Base-by-base conservation (phyloP, 2,329 filamentous ascomycete species). In the Xylaria sp. region DNA sequence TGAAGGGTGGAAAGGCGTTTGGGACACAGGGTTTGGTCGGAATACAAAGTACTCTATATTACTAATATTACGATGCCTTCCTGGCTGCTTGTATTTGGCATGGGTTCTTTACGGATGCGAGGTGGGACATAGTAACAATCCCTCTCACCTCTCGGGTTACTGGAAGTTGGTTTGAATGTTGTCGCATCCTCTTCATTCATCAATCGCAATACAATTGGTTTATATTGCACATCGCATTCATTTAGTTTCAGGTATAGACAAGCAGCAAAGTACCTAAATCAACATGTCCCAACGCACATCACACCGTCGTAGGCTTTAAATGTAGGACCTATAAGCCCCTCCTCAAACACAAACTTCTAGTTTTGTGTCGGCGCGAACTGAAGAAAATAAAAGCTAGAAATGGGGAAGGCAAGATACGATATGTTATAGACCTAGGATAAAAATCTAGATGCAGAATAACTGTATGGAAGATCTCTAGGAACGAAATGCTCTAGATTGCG, bases 381-480 rank as follows among this genome's bases (percentile, higher is more conserved):
- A 5, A 35, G 15, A 7, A 15, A 21, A 21, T 35, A 5, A 15
- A 25, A 9, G 1, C n/a, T 35, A 3, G n/a, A 15, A 29, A n/a
- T 54, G 25, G 38, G 25, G 23, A 21, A n/a, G 1, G 23, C 25
- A 9, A 13, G 11, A 53, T 25, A 56, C 33, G 54, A 52, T n/a
- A 19, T 10, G 3, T 47, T 23, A 47, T 58, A 3, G 55, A 55
- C 27, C 21, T 1, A 44, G 11, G 27, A 41, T 25, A 15, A 23
- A 52, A 21, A 60, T 61, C 56, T 65, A 64, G 55, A 64, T 64
- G 58, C 33, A 60, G 31, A 10, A 46, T 40, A 21, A 52, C 17
- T 55, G 25, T 56, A 59, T 47, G 21, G 15, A n/a, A n/a, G 56
- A 46, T 55, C 53, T 60, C 60, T 60, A 63, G 54, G 53, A 51